Base-by-base conservation (phyloP, 1,139 yeast genomes). In the Geotrichum europaeum region DNA sequence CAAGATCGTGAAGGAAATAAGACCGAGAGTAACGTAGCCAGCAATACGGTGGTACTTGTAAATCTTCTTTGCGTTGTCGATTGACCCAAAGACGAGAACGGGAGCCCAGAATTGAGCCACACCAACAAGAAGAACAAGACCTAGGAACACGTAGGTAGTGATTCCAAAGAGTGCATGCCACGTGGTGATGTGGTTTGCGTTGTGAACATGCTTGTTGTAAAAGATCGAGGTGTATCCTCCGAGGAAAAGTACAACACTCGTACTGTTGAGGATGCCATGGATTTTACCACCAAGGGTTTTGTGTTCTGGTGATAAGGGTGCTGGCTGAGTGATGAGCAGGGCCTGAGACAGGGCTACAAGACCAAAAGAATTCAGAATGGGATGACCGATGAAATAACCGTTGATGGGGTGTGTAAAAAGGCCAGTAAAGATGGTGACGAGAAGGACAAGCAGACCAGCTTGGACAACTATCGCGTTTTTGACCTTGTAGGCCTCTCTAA, bases 161-260 rank as follows among this genome's bases (percentile, higher is more conserved):
- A 69, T 55, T 6, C 74, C 74, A 54, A 70, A 63, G 12, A 63
- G 62, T 30, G 71, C 72, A 61, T 72, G 74, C 65, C 71, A 67
- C 4, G 73, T 67, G 32, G 69, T 65, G 53, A 69, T 62, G 63
- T 72, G 74, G 30, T 54, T 59, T 2, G 70, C 70, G 25, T 62
- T 62, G 60, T 68, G 68, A 43, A 60, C 51, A 28, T 64, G 61
- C 60, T 72, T 72, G 64, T 68, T 70, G 63, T 65, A 65, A 55
- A 68, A 64, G 49, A 72, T 68, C 45, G 62, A 59, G 20, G 63
- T 58, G 24, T 63, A 64, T 2, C 72, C 73, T 18, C 55, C 49
- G 1, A 65, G 53, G 58, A 67, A 68, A 13, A 63, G 57, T 47
- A 62, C 47, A 6, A 65, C 64, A 9, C 67, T 63, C 30, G 66